Evolutionary conservation across 2,329 filamentous ascomycete species (phyloP), one percentile per base, ranked within the genome.

Genomic region (Nigrospora sphaerica): DNA sequence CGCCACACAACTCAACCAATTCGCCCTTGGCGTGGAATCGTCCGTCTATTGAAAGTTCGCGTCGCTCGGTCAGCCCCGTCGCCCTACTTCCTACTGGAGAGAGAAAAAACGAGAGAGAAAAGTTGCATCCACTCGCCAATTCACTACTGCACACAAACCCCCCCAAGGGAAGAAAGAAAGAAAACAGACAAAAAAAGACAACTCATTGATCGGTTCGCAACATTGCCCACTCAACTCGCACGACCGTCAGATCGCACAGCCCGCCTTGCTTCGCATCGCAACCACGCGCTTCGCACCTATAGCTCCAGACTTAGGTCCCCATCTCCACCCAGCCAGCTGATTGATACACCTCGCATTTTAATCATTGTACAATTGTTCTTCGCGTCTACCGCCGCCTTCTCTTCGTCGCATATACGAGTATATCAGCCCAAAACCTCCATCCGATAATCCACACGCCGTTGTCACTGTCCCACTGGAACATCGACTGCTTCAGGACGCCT

Each of bases 311-410:
- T 32, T 42, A 43, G 23, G 41, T 35, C 33, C 32, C 46, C 44
- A 53, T 46, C 42, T 47, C 48, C 54, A 53, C 44, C 23, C 48
- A 42, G 28, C 39, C 32, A 42, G 12, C 41, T 34, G 43, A 42
- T 17, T 39, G 34, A 47, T 44, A 45, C 39, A 36, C 16, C 32
- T 17, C 31, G 49, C 48, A 45, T 61, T 62, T 66, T 68, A 63
- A 67, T 69, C 59, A 48, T 44, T 58, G 54, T 58, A 61, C 57
- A 64, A 57, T 57, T 63, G 51, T 54, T 56, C 44, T 35, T 39
- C 23, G 44, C 47, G 36, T 40, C 47, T 47, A 56, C 58, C 57
- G 42, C 47, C 53, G 32, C 45, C 47, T 54, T 56, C 53, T 46
- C 51, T 55, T 59, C 55, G 55, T 50, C 32, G n/a, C 37, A 39